Base-by-base conservation (phyloP, 2,329 filamentous ascomycete genomes). In the Conoideocrella luteorostrata region DNA sequence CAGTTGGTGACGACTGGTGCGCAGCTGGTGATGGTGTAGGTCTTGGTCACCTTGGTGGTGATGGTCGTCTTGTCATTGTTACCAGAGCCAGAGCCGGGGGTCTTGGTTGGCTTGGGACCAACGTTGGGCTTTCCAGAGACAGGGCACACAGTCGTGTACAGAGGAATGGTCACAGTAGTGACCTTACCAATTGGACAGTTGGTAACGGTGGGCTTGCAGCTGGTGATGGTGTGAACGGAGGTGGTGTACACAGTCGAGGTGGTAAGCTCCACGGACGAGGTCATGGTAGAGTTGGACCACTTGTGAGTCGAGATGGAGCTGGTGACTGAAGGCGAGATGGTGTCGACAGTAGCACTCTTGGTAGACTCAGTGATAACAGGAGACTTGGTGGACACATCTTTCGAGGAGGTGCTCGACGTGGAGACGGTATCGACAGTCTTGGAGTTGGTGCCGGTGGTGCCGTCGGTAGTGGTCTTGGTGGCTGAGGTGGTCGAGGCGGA, bases 1-100 rank as follows among this genome's bases (percentile, higher is more conserved):
- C 78, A 82, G 76, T 80, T 58, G 60, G 76, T 74, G 56, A 79
- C 74, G 47, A 69, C 70, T 42, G 75, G 68, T 45, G 66, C 70
- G 68, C 75, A 80, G 46, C 69, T 72, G 60, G 74, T 78, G 68
- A 79, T 66, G 62, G 75, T 80, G 55, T 72, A 64, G 56, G 74
- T 66, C 55, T 67, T 66, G 57, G 75, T 78, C 65, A 78, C 72
- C 56, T 67, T 65, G 55, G 72, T 75, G 57, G 66, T 60, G 66
- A 45, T 36, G 24, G 46, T 45, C 20, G n/a, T 34, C 30, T 69
- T 72, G 64, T 74, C 61, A 56, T 35, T 12, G 32, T 1, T n/a
- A n/a, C n/a, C n/a, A n/a, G n/a, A n/a, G n/a, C n/a, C n/a, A n/a
- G n/a, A n/a, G n/a, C n/a, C n/a, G n/a, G n/a, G n/a, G n/a, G n/a